Percentiles rank a stretch among this genome's conserved stretches.
These are phyloP conservation scores for Graphilbum sp. DNA, from an alignment of 2,329 filamentous ascomycete genomes.

Conservation along the genomic window DNA sequence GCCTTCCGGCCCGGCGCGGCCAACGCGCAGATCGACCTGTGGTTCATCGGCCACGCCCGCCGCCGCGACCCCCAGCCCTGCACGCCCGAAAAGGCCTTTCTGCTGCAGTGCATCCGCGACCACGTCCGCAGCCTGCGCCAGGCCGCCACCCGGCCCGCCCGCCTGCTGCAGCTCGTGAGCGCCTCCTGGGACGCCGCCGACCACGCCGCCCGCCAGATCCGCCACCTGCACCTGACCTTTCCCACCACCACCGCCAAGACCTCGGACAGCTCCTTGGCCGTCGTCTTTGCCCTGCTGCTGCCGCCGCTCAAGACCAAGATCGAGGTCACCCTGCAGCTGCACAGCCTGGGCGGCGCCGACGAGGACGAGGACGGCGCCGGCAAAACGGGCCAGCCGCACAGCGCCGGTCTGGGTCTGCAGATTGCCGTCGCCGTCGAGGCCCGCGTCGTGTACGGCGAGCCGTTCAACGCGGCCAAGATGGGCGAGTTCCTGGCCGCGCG, in stretches of 20 bases:
- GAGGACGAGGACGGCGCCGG: neutral
- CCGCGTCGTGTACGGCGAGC: constrained; percentile 59
- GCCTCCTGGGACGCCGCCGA: constrained; percentile 50
- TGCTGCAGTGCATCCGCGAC: constrained; percentile 55
- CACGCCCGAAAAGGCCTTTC: constrained; percentile 56
- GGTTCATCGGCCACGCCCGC: constrained; percentile 47
- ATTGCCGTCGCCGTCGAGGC: constrained; percentile 41
- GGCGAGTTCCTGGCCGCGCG: constrained; percentile 48
- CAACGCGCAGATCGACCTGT: constrained; percentile 47
- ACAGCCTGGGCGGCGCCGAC: constrained; percentile 11
- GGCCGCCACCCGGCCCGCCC: constrained; percentile 35
- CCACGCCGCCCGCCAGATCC: constrained; percentile 41
- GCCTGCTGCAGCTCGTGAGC: constrained; percentile 43
- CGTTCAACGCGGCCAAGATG: constrained; percentile 61
- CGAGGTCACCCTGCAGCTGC: constrained; percentile 40
- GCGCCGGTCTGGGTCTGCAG: constrained; percentile 8
- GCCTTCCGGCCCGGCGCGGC: constrained; percentile 34
- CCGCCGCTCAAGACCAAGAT: constrained; percentile 52
- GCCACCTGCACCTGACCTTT: constrained; percentile 44
- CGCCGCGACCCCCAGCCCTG: constrained; percentile 36
- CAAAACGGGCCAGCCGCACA: too few species aligned
- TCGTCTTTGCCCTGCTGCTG: constrained; percentile 48
- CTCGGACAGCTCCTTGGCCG: constrained; percentile 46
- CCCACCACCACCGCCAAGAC: constrained; percentile 47
- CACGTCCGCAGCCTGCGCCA: constrained; percentile 47